These are phyloP conservation scores for Globisporangium acanthophoron DNA, from an alignment of 352 stramenopile genomes.

Conservation along the genomic window DNA sequence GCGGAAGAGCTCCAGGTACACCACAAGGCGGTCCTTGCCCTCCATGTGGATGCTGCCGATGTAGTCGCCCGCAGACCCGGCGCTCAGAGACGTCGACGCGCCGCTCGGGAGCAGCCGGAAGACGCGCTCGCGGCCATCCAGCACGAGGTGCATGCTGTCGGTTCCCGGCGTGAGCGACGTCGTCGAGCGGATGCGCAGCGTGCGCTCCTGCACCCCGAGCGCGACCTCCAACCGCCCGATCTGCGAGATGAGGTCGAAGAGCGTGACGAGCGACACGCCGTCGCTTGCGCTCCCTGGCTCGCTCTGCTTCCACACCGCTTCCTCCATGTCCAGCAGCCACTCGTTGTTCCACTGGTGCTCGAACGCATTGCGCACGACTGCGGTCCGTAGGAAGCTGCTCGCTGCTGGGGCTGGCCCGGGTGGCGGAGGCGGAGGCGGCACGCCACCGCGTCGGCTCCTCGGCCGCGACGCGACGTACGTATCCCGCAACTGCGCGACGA, in stretches of 20 bases:
- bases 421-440: background rate
- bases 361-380: conserved; percentile 20
- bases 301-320: conserved; percentile 27
- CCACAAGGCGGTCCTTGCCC: conserved; percentile 26
- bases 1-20: conserved; percentile 47
- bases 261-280: conserved; percentile 30
- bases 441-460: background rate
- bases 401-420: background rate
- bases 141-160: conserved; percentile 39
- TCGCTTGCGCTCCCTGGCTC: conserved; percentile 8
- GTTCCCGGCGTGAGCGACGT: conserved; percentile 19
- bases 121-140: conserved; percentile 55
- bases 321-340: conserved; percentile 48
- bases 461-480: conserved; percentile 28
- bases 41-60: conserved; percentile 49
- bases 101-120: conserved; percentile 59
- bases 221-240: conserved; percentile 33
- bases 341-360: conserved; percentile 44
- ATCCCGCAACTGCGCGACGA: conserved; percentile 67
- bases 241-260: conserved; percentile 50
- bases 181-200: conserved; percentile 30
- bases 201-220: conserved; percentile 30
- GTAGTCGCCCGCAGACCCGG: conserved; percentile 44
- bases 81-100: conserved; percentile 24
- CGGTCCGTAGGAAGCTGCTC: conserved; percentile 2